These are phyloP conservation scores for Boechera stricta DNA, from an alignment of 345 rosid genomes.

Conservation along the genomic window DNA sequence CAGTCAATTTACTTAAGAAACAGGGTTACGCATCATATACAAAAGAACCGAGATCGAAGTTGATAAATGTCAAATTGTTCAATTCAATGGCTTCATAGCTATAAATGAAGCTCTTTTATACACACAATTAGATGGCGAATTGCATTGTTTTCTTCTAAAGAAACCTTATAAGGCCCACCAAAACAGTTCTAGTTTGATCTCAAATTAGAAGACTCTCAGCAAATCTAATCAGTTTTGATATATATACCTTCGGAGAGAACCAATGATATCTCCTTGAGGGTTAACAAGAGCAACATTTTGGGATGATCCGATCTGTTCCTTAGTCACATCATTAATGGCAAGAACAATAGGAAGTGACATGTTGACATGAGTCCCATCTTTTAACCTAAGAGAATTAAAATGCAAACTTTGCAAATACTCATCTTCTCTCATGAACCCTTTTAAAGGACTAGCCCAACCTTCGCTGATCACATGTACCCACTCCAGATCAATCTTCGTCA, in stretches of 20 bases:
- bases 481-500: conserved; percentile 80
- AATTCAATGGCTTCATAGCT: neutral
- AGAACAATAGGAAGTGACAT: conserved; percentile 98
- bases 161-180: too few relatives aligned
- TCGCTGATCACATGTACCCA: conserved; percentile 96
- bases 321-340: conserved; percentile 82
- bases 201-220: too few relatives aligned
- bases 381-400: conserved; percentile 70
- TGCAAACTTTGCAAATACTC: conserved; percentile 93
- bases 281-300: conserved; percentile 62
- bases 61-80: neutral
- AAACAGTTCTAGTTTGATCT: too few relatives aligned
- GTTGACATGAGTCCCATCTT: conserved; percentile 67
- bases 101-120: too few relatives aligned
- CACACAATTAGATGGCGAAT: too few relatives aligned
- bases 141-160: too few relatives aligned
- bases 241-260: conserved; percentile 66
- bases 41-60: neutral
- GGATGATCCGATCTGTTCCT: conserved; percentile 67
- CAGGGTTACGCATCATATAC: neutral
- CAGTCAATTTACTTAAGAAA: neutral
- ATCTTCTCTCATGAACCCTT: conserved; percentile 93
- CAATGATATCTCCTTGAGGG: conserved; percentile 70
- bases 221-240: neutral
- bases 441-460: conserved; percentile 96